These are phyloP conservation scores for Saccharomycopsis sp. DNA, from an alignment of 805 yeast species.

Conservation along the genomic window DNA sequence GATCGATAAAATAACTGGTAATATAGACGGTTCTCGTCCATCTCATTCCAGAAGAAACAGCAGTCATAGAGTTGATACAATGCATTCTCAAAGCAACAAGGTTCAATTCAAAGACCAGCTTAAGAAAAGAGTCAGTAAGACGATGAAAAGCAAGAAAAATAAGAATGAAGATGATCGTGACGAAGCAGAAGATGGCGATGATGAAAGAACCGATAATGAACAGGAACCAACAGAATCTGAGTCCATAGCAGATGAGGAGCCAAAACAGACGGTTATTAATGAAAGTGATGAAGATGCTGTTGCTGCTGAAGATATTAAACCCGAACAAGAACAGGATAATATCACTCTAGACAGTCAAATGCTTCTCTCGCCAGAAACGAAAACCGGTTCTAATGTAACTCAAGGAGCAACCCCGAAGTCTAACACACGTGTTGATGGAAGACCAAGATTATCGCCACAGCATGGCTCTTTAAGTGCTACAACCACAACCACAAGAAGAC, in stretches of 20 bases:
- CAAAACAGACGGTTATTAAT: neutral
- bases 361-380: neutral
- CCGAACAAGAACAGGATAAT: neutral
- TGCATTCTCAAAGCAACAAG: neutral
- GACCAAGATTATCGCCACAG: constrained; percentile 21
- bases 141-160: neutral
- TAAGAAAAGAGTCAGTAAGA: neutral
- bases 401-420: constrained; percentile 1
- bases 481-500: constrained; percentile 24
- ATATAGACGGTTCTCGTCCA: neutral
- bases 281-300: neutral
- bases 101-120: neutral
- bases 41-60: neutral
- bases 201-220: neutral
- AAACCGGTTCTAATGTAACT: neutral
- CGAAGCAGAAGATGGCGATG: constrained; percentile 4
- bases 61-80: neutral
- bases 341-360: neutral
- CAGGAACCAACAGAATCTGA: neutral
- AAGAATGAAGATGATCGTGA: neutral
- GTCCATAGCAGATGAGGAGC: neutral
- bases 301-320: neutral
- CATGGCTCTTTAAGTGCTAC: constrained; percentile 19
- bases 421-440: constrained; percentile 4
- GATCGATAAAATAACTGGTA: neutral